These are phyloP conservation scores for Arbutus unedo DNA, from an alignment of 148 eudicot species.

Conservation along the genomic window DNA sequence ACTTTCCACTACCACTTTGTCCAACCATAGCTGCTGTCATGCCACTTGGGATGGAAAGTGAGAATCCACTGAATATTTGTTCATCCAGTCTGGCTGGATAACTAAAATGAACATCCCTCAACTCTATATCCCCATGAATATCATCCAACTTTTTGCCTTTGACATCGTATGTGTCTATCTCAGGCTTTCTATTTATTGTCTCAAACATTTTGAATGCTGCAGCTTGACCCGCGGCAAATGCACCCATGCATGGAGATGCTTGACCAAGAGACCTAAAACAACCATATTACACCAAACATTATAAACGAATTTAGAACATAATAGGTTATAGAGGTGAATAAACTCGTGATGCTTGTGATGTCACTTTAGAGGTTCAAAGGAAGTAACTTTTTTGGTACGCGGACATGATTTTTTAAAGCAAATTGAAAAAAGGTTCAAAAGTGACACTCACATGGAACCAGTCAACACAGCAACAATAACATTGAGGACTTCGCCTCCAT, in stretches of 20 bases:
- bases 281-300: background rate
- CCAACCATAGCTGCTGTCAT: slow-evolving; percentile 60
- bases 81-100: slow-evolving; percentile 63
- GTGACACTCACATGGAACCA: slow-evolving; percentile 32
- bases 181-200: slow-evolving; percentile 49
- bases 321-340: background rate
- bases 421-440: background rate
- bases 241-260: slow-evolving; percentile 54
- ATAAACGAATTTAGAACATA: background rate
- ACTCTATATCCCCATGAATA: slow-evolving; percentile 50
- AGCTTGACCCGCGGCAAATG: slow-evolving; percentile 59
- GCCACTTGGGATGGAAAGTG: slow-evolving; percentile 49
- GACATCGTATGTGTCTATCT: slow-evolving; percentile 44
- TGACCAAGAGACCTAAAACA: slow-evolving; percentile 55
- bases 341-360: too few species aligned
- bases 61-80: slow-evolving; percentile 50
- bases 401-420: background rate
- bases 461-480: slow-evolving; percentile 50
- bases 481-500: slow-evolving; percentile 64
- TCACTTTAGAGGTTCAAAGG: background rate
- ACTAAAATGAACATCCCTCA: slow-evolving; percentile 48
- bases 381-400: background rate
- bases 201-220: slow-evolving; percentile 66
- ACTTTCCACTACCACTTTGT: slow-evolving; percentile 69
- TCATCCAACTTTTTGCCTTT: slow-evolving; percentile 41